Conservation (phyloP, 2,329 filamentous ascomycete species). For the Fusarium mangiferae region DNA sequence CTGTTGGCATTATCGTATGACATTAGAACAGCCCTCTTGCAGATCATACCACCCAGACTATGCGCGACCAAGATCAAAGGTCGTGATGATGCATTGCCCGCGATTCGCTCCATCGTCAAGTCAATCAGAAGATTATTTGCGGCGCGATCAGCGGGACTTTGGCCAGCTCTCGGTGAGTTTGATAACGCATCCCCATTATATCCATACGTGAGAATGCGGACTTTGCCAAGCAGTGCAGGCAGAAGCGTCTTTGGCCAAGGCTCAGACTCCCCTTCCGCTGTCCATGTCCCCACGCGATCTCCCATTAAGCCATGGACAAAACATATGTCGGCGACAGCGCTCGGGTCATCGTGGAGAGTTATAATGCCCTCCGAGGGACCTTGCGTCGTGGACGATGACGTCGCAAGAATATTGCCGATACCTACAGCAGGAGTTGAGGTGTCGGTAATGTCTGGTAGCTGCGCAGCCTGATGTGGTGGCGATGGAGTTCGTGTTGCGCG, state of each 20-base stretch:
- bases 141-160: fast-evolving
- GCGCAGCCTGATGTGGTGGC: not conserved
- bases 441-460: fast-evolving
- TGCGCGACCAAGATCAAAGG: not conserved
- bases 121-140: not conserved
- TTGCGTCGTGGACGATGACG: not conserved
- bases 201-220: not conserved
- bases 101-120: not conserved
- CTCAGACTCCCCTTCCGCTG: not conserved
- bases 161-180: fast-evolving
- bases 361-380: not conserved
- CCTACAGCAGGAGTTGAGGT: fast-evolving
- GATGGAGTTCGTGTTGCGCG: not conserved
- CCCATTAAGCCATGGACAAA: not conserved
- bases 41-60: not conserved
- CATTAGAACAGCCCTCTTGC: fast-evolving
- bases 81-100: fast-evolving
- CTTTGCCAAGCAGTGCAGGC: not conserved
- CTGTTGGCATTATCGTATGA: not conserved
- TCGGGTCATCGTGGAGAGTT: not conserved
- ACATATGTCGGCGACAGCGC: not conserved
- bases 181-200: fast-evolving
- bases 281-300: not conserved
- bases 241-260: not conserved
- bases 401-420: not conserved